Evolutionary conservation across 1,139 yeast genomes (phyloP).

Genomic region (Scheffersomyces titani): DNA sequence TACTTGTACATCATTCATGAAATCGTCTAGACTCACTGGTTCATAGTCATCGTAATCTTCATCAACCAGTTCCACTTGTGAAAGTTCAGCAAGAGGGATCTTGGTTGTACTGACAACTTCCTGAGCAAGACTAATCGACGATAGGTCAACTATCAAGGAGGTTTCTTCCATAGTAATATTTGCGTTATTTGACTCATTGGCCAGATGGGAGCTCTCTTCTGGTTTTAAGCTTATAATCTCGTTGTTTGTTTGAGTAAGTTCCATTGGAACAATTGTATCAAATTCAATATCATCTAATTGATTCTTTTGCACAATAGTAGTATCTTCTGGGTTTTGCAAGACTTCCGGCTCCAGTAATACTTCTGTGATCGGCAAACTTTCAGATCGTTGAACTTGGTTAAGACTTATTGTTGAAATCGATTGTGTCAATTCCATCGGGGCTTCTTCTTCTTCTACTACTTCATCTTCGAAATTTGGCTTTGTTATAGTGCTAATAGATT

Average conservation of each 20-base stretch:
- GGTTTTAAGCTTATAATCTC: neutral
- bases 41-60: conserved; percentile 18
- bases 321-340: too few relatives aligned
- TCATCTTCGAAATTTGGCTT: neutral
- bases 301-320: conserved; percentile 3
- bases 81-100: conserved; percentile 32
- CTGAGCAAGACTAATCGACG: neutral
- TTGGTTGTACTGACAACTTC: conserved; percentile 19
- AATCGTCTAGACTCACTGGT: conserved; percentile 42
- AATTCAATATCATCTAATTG: conserved; percentile 1
- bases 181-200: neutral
- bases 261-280: conserved; percentile 1
- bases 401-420: neutral
- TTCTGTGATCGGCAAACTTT: neutral
- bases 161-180: neutral
- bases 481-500: conserved; percentile 5
- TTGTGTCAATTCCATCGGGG: neutral
- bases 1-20: conserved; percentile 49
- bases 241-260: conserved; percentile 2
- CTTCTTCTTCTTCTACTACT: neutral
- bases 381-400: neutral
- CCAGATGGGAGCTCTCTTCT: neutral
- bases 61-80: conserved; percentile 12
- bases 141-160: conserved; percentile 1
- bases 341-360: neutral